Base-by-base conservation (phyloP, 1,284 basidiomycete species). In the Exobasidium cylindrosporum region DNA sequence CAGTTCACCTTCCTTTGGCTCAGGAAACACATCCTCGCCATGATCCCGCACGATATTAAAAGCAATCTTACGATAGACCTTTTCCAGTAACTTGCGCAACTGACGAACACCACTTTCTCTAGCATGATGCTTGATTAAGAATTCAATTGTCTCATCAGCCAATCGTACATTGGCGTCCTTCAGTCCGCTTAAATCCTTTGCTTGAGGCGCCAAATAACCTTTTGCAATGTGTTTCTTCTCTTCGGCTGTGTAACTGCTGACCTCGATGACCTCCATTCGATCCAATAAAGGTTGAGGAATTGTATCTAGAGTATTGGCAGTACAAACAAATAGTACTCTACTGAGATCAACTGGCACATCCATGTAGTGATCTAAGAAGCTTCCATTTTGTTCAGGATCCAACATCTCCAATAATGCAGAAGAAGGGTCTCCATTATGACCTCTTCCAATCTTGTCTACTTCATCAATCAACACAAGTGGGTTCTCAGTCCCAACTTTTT, bases 21-120 rank as follows among this genome's bases (percentile, higher is more conserved):
- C 94, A 0, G 92, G 90, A 74, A 97, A 86, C 0, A 85, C 86
- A 1, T 89, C 87, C 79, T 97, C 95, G 43, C 94, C 94, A 17
- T 97, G 85, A 67, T 97, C 91, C 71, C 89, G 85, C 3, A 98
- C 92, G 65, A 98, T 87, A 80, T 90, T 91, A 70, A 96, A 85
- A 0, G 95, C 94, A 4, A 95, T 91, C 81, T 99, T 99, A 68
- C 96, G 88, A 82, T 95, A 98, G 62, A 98, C 94, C 92, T 96
- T 81, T n/a, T 57, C 54, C n/a, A 62, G 55, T 26, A 78, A 60
- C 68, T 79, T 79, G 49, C 77, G 70, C 53, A 79, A 62, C 1
- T 72, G 69, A 57, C 78, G 76, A 21, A 79, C 78, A 35, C 96
- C 96, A 75, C 91, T 95, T 83, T 99, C 95, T 45, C 95, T 87